These are phyloP conservation scores for Pyrenophora teres DNA, from an alignment of 2,329 filamentous ascomycete genomes.

Conservation along the genomic window DNA sequence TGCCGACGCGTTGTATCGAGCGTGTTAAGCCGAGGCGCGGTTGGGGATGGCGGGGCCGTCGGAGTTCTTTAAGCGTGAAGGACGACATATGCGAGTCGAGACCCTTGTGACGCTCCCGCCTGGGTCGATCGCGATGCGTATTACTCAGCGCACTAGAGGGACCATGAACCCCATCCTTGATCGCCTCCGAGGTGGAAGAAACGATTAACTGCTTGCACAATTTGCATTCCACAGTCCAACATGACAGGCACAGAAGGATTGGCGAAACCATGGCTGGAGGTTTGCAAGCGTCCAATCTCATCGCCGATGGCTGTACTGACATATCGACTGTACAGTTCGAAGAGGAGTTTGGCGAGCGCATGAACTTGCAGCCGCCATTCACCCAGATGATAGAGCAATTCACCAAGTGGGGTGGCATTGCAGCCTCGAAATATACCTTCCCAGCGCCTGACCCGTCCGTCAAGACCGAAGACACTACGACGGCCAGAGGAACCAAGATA, in stretches of 20 bases:
- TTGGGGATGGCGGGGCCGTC: conserved; percentile 19
- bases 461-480: conserved; percentile 36
- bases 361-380: conserved; percentile 30
- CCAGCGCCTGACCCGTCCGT: conserved; percentile 41
- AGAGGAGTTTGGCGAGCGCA: conserved; percentile 38
- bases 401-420: conserved; percentile 18
- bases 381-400: conserved; percentile 23
- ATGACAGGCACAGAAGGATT: conserved; percentile 24
- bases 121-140: background rate
- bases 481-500: conserved; percentile 33
- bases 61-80: conserved; percentile 33
- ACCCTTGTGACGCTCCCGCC: background rate
- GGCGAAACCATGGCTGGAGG: conserved; percentile 38
- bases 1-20: conserved; percentile 25
- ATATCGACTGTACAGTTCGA: conserved; percentile 31
- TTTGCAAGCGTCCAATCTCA: conserved; percentile 20
- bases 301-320: no score
- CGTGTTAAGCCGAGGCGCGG: conserved; percentile 2
- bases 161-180: background rate
- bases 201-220: background rate
- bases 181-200: background rate
- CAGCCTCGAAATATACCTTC: conserved; percentile 35
- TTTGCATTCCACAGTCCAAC: conserved; percentile 11
- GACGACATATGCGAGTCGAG: conserved; percentile 4
- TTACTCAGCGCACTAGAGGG: background rate